These are phyloP conservation scores for Coccinonectria pachysandricola DNA, from an alignment of 2,329 filamentous ascomycete genomes.

Conservation along the genomic window DNA sequence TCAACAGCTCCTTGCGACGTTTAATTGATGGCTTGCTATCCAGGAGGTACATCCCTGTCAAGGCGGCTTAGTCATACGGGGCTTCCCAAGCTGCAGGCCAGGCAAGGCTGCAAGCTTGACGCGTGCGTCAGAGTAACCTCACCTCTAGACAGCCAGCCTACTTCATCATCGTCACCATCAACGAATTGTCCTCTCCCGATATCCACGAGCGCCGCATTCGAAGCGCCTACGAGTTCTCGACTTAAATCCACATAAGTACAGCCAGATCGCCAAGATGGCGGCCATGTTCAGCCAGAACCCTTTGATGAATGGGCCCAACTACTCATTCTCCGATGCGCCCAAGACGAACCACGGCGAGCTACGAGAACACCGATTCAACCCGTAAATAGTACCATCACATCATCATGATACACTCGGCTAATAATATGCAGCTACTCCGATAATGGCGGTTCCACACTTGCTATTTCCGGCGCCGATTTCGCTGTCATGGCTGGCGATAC, in stretches of 20 bases:
- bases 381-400: constrained; percentile 45
- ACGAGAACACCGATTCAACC: constrained; percentile 79
- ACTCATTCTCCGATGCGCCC: constrained; percentile 55
- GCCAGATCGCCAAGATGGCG: constrained; percentile 36
- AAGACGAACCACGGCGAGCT: constrained; percentile 42
- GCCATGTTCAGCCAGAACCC: constrained; percentile 64
- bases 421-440: constrained; percentile 67
- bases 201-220: too few species aligned
- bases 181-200: too few species aligned
- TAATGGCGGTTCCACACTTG: constrained; percentile 93
- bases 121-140: constrained; percentile 26
- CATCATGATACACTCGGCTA: constrained; percentile 1
- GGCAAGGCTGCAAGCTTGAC: constrained; percentile 44
- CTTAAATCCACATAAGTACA: too few species aligned
- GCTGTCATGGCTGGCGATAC: constrained; percentile 96
- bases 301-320: constrained; percentile 58
- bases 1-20: constrained; percentile 4
- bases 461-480: constrained; percentile 89
- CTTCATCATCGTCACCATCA: constrained; percentile 7
- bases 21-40: constrained; percentile 13
- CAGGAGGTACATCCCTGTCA: constrained; percentile 15
- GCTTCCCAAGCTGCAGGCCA: constrained; percentile 22
- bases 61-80: constrained; percentile 30
- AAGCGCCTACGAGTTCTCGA: neutral
- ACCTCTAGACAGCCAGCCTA: constrained; percentile 16